Evolutionary conservation across 1,139 yeast genomes (phyloP).

Genomic region (Zhuliangozyma parablackwelliae): DNA sequence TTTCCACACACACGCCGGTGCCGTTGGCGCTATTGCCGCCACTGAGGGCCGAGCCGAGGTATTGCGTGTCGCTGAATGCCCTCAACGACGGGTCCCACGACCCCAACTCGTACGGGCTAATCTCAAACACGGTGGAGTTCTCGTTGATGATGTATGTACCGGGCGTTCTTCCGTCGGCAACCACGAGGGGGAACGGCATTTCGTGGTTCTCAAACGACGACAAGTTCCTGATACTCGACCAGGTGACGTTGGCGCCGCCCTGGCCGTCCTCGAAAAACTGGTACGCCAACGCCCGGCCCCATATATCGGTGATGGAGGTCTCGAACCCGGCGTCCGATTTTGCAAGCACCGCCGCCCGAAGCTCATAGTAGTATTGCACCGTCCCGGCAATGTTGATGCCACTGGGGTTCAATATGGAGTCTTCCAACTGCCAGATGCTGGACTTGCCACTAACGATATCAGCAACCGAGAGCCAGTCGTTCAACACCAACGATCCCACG

Average conservation of each 20-base stretch:
- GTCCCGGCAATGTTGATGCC: constrained; percentile 34
- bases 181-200: constrained; percentile 39
- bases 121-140: constrained; percentile 40
- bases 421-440: constrained; percentile 36
- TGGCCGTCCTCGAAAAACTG: constrained; percentile 26
- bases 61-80: constrained; percentile 26
- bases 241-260: constrained; percentile 32
- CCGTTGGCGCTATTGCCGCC: constrained; percentile 26
- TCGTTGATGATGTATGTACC: constrained; percentile 26
- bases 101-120: constrained; percentile 40
- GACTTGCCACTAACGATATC: constrained; percentile 22
- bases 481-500: constrained; percentile 34
- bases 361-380: constrained; percentile 25
- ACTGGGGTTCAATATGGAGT: constrained; percentile 36
- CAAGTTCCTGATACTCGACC: constrained; percentile 31
- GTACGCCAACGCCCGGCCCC: constrained; percentile 41
- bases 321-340: constrained; percentile 34
- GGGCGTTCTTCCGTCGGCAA: constrained; percentile 38
- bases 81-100: constrained; percentile 40
- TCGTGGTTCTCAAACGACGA: constrained; percentile 24
- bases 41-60: constrained; percentile 28
- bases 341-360: constrained; percentile 24
- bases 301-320: constrained; percentile 38
- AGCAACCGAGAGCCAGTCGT: constrained; percentile 33
- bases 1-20: constrained; percentile 49